Evolutionary conservation across 73 alveolate genomes (phyloP).

Genomic region (Diophrys sp.): DNA sequence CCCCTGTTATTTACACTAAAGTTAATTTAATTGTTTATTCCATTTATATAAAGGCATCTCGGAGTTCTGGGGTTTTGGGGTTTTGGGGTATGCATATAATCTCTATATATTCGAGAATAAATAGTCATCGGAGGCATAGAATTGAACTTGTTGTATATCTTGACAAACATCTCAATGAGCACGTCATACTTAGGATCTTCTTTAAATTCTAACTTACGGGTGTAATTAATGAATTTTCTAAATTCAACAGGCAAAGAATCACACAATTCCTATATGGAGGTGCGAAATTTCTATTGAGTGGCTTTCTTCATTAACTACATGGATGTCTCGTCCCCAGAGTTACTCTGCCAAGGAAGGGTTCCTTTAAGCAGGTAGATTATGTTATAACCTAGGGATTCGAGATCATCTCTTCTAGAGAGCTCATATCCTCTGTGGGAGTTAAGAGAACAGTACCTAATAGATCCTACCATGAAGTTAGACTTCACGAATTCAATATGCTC

Average conservation of each 20-base stretch:
- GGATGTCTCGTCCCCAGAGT: constrained; percentile 44
- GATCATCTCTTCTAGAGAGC: constrained; percentile 74
- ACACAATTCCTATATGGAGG: constrained; percentile 1
- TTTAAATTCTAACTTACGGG: neutral
- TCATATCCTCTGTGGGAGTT: constrained; percentile 73
- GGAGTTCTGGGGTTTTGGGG: too few relatives aligned
- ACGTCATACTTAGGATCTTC: constrained; percentile 17
- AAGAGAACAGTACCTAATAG: constrained; percentile 70
- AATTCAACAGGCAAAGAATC: constrained; percentile 8
- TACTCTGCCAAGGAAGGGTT: constrained; percentile 73
- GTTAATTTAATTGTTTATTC: too few relatives aligned
- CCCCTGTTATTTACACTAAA: too few relatives aligned
- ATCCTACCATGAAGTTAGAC: constrained; percentile 63
- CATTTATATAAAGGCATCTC: too few relatives aligned
- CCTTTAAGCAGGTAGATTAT: constrained; percentile 66
- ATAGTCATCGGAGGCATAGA: too few relatives aligned
- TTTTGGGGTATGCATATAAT: too few relatives aligned
- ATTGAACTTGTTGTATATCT: too few relatives aligned
- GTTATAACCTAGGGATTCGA: constrained; percentile 71
- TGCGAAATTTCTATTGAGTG: constrained; percentile 45
- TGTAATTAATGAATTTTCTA: neutral
- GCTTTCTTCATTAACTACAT: constrained; percentile 54
- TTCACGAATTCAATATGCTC: constrained; percentile 68
- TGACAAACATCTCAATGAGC: too few relatives aligned
- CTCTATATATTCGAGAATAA: too few relatives aligned